phyloP scores from a whole-genome alignment of 2,329 filamentous ascomycete species.

The Aspergillus unguis region DNA sequence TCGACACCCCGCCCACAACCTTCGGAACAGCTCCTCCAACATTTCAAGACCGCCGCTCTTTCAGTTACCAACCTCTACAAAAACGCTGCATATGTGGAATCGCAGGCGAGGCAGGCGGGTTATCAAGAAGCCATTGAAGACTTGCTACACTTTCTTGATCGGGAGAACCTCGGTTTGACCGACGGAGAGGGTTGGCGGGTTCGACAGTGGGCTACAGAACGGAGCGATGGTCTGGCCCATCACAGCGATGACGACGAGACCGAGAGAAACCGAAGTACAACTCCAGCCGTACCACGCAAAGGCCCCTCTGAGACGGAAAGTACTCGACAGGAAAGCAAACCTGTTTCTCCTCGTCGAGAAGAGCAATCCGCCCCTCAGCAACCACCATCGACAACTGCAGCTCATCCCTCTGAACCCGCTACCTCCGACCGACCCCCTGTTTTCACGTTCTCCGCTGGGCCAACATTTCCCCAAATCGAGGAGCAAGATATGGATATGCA shows the following conservation, averaged over 20 bases:
- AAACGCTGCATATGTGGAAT: slow-evolving; percentile 74
- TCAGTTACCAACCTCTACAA: slow-evolving; percentile 97
- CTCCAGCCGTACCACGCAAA: slow-evolving; percentile 34
- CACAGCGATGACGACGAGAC: slow-evolving; percentile 46
- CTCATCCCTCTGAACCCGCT: slow-evolving; percentile 23
- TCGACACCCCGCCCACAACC: slow-evolving; percentile 48
- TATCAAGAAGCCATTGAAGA: slow-evolving; percentile 95
- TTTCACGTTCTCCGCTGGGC: slow-evolving; percentile 45
- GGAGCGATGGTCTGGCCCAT: slow-evolving; percentile 42
- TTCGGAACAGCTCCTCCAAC: slow-evolving; percentile 65
- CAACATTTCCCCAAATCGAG: slow-evolving; percentile 35
- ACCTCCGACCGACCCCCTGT: slow-evolving; percentile 31
- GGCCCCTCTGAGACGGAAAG: slow-evolving; percentile 27
- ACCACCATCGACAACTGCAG: slow-evolving; percentile 18
- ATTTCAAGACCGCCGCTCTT: slow-evolving; percentile 87
- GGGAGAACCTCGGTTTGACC: slow-evolving; percentile 70
- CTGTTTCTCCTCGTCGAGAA: slow-evolving; percentile 27
- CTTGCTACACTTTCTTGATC: slow-evolving; percentile 78
- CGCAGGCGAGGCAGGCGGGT: slow-evolving; percentile 71
- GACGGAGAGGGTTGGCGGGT: slow-evolving; percentile 74
- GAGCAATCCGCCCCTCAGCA: slow-evolving; percentile 25
- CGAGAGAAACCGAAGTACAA: slow-evolving; percentile 36
- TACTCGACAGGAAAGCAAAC: slow-evolving; percentile 27
- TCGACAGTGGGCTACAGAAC: slow-evolving; percentile 57
- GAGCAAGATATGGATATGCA: slow-evolving; percentile 46